Evolutionary conservation across 225 moss, liverwort and hornwort species (phyloP).

Genomic region (Polytrichum commune): DNA sequence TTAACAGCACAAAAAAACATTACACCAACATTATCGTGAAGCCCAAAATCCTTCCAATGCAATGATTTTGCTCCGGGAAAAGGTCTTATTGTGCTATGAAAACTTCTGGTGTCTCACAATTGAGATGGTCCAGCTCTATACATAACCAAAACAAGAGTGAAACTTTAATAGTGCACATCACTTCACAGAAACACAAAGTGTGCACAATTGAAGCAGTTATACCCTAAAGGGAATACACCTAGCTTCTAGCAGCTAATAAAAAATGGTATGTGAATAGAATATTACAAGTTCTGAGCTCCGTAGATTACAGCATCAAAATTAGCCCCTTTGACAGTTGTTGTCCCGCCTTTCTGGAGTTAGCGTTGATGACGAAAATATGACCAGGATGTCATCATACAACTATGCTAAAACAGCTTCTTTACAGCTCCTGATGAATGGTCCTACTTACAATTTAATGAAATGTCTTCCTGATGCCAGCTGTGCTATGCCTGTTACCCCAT

Average conservation of each 20-base stretch:
- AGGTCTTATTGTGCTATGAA: slow-evolving; percentile 23
- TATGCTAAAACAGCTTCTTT: slow-evolving; percentile 41
- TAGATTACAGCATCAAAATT: slow-evolving; percentile 26
- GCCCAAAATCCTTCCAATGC: too few relatives aligned
- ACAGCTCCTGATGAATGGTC: slow-evolving; percentile 36
- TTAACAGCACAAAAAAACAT: too few relatives aligned
- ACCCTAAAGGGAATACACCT: slow-evolving; percentile 12
- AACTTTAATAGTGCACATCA: slow-evolving; percentile 18
- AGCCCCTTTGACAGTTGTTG: slow-evolving; percentile 32
- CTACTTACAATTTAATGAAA: slow-evolving; percentile 24
- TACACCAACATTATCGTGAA: too few relatives aligned
- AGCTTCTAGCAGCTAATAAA: slow-evolving; percentile 2
- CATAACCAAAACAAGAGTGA: slow-evolving; percentile 39
- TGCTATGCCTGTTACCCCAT: slow-evolving; percentile 11
- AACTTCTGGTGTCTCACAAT: slow-evolving; percentile 40
- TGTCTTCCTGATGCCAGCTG: background rate
- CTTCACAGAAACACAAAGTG: slow-evolving; percentile 15
- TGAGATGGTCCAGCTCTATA: slow-evolving; percentile 36
- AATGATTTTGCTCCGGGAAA: background rate
- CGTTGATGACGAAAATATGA: slow-evolving; percentile 20
- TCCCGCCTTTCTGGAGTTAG: slow-evolving; percentile 19
- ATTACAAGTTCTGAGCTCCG: slow-evolving; percentile 16
- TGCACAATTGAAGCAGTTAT: slow-evolving; percentile 12
- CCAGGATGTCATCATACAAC: slow-evolving; percentile 40
- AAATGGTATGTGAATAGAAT: slow-evolving; percentile 16